phyloP scores from a whole-genome alignment of 1,284 basidiomycete genomes.

The Phylloporus sp. region DNA sequence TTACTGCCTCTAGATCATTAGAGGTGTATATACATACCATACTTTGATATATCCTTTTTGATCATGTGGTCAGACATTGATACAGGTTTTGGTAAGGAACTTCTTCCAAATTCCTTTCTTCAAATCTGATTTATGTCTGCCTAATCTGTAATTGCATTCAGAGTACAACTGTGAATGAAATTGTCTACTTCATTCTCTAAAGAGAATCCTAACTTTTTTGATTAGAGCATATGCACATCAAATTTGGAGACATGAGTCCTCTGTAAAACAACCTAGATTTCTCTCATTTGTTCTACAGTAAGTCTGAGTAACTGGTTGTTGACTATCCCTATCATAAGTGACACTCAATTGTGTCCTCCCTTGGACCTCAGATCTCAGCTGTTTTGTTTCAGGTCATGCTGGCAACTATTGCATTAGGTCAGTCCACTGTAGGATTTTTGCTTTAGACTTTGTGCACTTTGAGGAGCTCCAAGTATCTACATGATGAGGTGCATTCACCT shows the following conservation, averaged over 20 bases:
- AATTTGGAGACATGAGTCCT: constrained; percentile 40
- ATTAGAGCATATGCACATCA: constrained; percentile 41
- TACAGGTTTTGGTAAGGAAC: constrained; percentile 36
- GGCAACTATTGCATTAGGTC: constrained; percentile 41
- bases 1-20: constrained; percentile 26
- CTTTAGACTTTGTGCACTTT: constrained; percentile 68
- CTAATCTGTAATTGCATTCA: constrained; percentile 42
- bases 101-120: neutral
- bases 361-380: neutral
- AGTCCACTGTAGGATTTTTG: constrained; percentile 52
- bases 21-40: constrained; percentile 29
- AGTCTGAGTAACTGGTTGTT: constrained; percentile 37
- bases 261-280: neutral
- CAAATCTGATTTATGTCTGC: neutral
- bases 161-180: constrained; percentile 38
- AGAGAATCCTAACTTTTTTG: constrained; percentile 10
- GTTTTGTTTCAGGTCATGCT: constrained; percentile 30
- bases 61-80: constrained; percentile 31
- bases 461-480: constrained; percentile 62
- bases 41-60: neutral
- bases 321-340: constrained; percentile 40
- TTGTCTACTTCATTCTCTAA: neutral
- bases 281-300: constrained; percentile 26
- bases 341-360: constrained; percentile 3
- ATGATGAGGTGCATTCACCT: constrained; percentile 68